Conservation (phyloP, 352 stramenopile species). For the Phytophthora rubi region DNA sequence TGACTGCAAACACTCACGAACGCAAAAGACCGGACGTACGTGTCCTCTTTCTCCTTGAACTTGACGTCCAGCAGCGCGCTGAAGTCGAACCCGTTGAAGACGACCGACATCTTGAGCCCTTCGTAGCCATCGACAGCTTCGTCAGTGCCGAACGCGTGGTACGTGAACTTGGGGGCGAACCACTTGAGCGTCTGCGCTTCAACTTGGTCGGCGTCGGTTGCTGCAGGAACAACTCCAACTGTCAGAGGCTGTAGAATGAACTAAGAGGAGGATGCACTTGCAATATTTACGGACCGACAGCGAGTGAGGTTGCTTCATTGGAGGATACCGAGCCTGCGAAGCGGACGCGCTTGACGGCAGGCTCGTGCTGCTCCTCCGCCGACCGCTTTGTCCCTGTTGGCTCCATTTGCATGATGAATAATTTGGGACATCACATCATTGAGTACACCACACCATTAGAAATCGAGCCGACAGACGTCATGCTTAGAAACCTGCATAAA, state of each 20-base stretch:
- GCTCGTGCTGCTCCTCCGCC: slow-evolving; percentile 18
- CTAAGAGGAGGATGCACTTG: background rate
- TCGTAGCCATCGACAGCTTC: slow-evolving; percentile 75
- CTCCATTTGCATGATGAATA: slow-evolving; percentile 30
- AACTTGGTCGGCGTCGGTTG: slow-evolving; percentile 47
- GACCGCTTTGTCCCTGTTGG: slow-evolving; percentile 24
- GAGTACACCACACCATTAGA: background rate
- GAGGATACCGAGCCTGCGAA: slow-evolving; percentile 54
- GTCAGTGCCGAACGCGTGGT: slow-evolving; percentile 81
- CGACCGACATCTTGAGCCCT: slow-evolving; percentile 57
- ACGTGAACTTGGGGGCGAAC: slow-evolving; percentile 81
- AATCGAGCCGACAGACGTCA: background rate
- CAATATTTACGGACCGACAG: slow-evolving; percentile 51
- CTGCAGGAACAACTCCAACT: slow-evolving; percentile 24
- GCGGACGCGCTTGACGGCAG: slow-evolving; percentile 63
- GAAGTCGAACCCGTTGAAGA: slow-evolving; percentile 77
- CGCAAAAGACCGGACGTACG: slow-evolving; percentile 30
- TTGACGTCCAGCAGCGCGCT: slow-evolving; percentile 55
- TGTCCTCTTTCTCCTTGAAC: slow-evolving; percentile 58
- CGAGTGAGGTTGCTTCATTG: slow-evolving; percentile 60
- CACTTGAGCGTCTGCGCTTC: slow-evolving; percentile 47
- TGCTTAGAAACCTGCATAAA: too few relatives aligned
- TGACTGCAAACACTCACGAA: slow-evolving; percentile 3
- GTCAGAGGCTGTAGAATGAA: background rate
- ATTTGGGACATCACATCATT: background rate